Evolutionary conservation across 306 rosid species (phyloP).

Genomic region (Fragaria ananassa): DNA sequence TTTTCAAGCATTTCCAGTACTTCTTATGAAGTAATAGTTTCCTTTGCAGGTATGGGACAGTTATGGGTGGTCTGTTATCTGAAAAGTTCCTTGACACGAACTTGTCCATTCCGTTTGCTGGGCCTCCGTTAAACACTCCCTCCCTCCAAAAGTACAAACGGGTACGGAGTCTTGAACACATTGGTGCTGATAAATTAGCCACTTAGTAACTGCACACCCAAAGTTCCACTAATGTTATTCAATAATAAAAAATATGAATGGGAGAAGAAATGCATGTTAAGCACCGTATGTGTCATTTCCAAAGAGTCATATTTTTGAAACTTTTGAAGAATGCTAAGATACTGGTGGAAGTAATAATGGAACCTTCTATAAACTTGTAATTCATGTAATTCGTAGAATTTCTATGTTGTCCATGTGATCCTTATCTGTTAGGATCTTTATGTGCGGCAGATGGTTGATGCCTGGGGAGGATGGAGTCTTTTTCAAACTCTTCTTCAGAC

Average conservation of each 20-base stretch:
- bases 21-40: constrained; percentile 15
- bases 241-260: neutral
- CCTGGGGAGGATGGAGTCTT: constrained; percentile 94
- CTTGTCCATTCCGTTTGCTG: constrained; percentile 76
- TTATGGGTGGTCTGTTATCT: constrained; percentile 91
- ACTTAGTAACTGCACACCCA: neutral
- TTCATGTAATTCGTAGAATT: neutral
- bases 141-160: constrained; percentile 91
- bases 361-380: neutral
- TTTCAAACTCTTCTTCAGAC: constrained; percentile 85
- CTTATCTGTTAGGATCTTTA: neutral
- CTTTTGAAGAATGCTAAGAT: neutral
- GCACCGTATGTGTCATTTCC: neutral
- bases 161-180: constrained; percentile 46
- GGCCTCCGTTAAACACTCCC: constrained; percentile 86
- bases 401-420: neutral
- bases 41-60: constrained; percentile 84
- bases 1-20: neutral
- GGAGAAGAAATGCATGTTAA: constrained; percentile 11
- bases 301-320: neutral
- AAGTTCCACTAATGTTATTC: neutral
- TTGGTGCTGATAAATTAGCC: neutral
- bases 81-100: constrained; percentile 92
- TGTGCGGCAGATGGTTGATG: constrained; percentile 78
- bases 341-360: neutral